Evolutionary conservation across 1,139 yeast genomes (phyloP).

Genomic region (Suhomyces maxii): DNA sequence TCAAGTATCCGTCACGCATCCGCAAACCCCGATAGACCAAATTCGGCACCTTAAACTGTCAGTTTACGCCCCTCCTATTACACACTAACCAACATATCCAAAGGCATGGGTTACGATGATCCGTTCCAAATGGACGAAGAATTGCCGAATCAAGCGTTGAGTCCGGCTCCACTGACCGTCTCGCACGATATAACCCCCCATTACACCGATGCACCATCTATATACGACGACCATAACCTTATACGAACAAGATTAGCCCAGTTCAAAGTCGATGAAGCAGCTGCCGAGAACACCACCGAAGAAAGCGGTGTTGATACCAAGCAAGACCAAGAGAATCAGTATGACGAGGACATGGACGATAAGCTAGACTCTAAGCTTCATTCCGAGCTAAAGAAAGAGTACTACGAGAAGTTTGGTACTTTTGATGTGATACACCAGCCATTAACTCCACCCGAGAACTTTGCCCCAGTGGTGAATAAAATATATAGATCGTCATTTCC

Average conservation of each 20-base stretch:
- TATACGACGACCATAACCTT: slow-evolving; percentile 23
- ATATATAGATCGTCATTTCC: slow-evolving; percentile 92
- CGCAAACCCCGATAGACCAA: too few relatives aligned
- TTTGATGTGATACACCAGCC: slow-evolving; percentile 15
- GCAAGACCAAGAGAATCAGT: slow-evolving; percentile 15
- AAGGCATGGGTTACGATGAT: slow-evolving; percentile 35
- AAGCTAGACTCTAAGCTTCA: slow-evolving; percentile 34
- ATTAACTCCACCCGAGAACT: slow-evolving; percentile 83
- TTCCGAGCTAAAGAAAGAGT: slow-evolving; percentile 22
- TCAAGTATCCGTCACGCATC: too few relatives aligned
- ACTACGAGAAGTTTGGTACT: slow-evolving; percentile 13
- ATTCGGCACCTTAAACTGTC: too few relatives aligned
- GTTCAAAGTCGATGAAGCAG: slow-evolving; percentile 23
- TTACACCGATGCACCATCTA: slow-evolving; percentile 15
- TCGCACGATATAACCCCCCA: slow-evolving; percentile 19
- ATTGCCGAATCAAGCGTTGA: slow-evolving; percentile 13
- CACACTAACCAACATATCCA: too few relatives aligned
- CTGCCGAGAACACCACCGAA: slow-evolving; percentile 27
- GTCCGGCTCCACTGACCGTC: background rate
- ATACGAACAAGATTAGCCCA: slow-evolving; percentile 39
- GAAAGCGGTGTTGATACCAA: slow-evolving; percentile 14
- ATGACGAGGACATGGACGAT: slow-evolving; percentile 49
- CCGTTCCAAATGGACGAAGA: slow-evolving; percentile 54
- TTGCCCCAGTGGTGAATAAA: slow-evolving; percentile 75
- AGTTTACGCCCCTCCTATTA: too few relatives aligned